Base-by-base conservation (phyloP, 306 rosid species). In the Prunus fruticosa region DNA sequence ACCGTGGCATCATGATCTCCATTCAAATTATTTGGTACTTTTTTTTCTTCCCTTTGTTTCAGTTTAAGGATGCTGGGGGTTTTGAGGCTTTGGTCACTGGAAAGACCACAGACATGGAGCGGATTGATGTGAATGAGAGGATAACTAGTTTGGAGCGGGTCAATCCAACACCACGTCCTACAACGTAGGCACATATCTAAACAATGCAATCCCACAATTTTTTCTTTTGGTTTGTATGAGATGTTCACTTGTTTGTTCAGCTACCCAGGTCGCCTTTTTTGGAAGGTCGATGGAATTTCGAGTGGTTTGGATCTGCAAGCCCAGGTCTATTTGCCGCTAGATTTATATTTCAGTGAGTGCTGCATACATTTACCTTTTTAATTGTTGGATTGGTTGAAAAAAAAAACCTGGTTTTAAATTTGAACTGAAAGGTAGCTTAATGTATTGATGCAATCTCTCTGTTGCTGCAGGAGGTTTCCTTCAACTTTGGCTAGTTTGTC, bases 61-160 rank as follows among this genome's bases (percentile, higher is more conserved):
- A 96, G 98, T 96, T 96, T 82, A 91, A 92, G 76, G 99, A 96
- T 86, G 85, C 99, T 68, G 98, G 97, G 73, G 97, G 97, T 53
- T 92, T 95, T 76, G 91, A 89, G 86, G 93, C 93, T 64, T 84
- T 92, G 71, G 93, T 96, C 73, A 75, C 97, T 8, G 99, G 99
- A 64, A 92, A 86, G 89, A 88, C 89, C 16, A 87, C 91, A 5
- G 98, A 88, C 27, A 69, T 88, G 86, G 96, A 91, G 62, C 89
- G 80, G 65, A 89, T 96, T 80, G 99, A 96, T 79, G 98, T 92
- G 78, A 96, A 86, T 82, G 98, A 96, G 82, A 91, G 98, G 89
- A 92, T 96, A 78, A 96, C 91, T 50, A 86, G 88, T 76, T 93
- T 96, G 81, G 98, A 96, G 88, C 86, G 98, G 54, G 96, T 96